A percentile compares a stretch with the other conserved stretches of the same genome.
phyloP scores from a whole-genome alignment of 1,284 basidiomycete genomes.

The Hymenochaete sp. region DNA sequence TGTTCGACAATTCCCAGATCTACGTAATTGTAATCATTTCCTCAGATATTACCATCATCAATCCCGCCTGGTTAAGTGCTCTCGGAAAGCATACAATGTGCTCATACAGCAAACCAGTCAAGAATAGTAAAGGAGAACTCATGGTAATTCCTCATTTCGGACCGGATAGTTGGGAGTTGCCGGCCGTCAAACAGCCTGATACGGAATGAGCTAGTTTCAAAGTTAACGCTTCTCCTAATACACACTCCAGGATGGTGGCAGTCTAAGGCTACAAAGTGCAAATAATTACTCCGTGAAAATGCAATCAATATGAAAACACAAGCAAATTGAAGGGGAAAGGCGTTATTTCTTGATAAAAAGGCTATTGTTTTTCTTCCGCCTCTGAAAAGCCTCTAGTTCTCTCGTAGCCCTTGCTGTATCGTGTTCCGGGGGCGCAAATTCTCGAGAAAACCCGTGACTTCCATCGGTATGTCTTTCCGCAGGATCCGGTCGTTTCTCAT shows the following conservation, averaged over 20 bases:
- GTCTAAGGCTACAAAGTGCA: background rate
- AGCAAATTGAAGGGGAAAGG: background rate
- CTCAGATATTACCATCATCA: constrained; percentile 74
- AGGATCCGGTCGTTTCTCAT: no score
- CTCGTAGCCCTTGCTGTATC: constrained; percentile 1
- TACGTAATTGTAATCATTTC: constrained; percentile 12
- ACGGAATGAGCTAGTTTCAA: background rate
- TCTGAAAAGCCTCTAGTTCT: constrained; percentile 8
- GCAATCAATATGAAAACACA: background rate
- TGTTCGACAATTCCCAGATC: background rate
- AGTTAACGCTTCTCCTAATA: background rate
- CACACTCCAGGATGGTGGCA: background rate
- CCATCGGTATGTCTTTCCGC: no score
- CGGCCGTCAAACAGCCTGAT: constrained; percentile 49
- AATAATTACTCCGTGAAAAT: background rate
- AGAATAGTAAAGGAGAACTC: constrained; percentile 52
- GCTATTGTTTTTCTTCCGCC: constrained; percentile 16
- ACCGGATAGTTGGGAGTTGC: constrained; percentile 77
- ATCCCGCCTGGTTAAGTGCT: constrained; percentile 81
- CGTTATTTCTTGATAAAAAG: constrained; percentile 12
- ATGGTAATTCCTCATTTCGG: constrained; percentile 81
- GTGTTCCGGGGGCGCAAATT: background rate
- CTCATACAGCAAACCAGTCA: constrained; percentile 80
- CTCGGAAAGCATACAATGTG: constrained; percentile 77
- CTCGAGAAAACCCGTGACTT: no score